phyloP scores from a whole-genome alignment of 495 filamentous ascomycete genomes.

The Hypoxylon intermedium region DNA sequence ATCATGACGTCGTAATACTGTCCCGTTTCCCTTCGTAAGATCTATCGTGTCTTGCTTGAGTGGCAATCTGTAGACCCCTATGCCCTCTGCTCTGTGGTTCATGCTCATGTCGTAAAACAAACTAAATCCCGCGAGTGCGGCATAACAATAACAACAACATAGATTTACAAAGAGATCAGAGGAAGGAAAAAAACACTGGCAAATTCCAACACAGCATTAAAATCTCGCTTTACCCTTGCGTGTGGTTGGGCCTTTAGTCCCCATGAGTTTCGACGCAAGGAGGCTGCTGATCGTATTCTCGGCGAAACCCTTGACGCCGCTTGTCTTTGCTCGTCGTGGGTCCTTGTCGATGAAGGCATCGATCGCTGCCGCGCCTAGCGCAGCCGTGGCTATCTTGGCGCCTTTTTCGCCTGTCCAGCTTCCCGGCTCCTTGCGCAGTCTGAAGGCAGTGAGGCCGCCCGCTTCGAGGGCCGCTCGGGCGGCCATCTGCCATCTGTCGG shows the following conservation, averaged over 20 bases:
- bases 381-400: slow-evolving; percentile 50
- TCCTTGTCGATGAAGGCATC: slow-evolving; percentile 46
- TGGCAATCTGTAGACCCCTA: neutral
- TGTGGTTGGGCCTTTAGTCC: slow-evolving; percentile 14
- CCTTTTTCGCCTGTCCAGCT: slow-evolving; percentile 51
- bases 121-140: too few species aligned
- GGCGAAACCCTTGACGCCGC: slow-evolving; percentile 39
- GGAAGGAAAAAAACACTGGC: neutral
- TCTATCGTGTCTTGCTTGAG: neutral
- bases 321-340: slow-evolving; percentile 29
- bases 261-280: slow-evolving; percentile 40
- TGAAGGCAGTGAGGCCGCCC: slow-evolving; percentile 48
- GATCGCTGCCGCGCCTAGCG: slow-evolving; percentile 50
- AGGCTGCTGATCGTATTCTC: slow-evolving; percentile 41
- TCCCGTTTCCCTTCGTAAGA: neutral
- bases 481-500: slow-evolving; percentile 43
- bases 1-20: slow-evolving; percentile 19
- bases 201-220: neutral
- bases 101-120: too few species aligned
- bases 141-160: neutral
- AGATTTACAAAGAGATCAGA: neutral
- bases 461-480: slow-evolving; percentile 51
- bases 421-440: slow-evolving; percentile 48
- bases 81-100: too few species aligned
- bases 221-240: slow-evolving; percentile 10